Base-by-base conservation (phyloP, 345 rosid genomes). In the Eucalyptus brandiana region DNA sequence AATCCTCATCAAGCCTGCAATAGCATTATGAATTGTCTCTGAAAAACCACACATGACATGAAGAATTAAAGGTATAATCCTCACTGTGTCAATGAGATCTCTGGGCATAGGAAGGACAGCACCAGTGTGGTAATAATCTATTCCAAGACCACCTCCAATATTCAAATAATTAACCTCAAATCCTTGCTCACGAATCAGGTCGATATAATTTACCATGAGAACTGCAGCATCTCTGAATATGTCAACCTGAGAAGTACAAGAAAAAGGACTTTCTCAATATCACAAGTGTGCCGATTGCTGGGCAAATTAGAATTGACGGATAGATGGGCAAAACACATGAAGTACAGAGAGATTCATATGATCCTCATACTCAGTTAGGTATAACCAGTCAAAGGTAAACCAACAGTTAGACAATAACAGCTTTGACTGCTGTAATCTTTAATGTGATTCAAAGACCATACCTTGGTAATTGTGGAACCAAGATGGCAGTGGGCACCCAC, bases 401-500 rank as follows among this genome's bases (percentile, higher is more conserved):
- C n/a, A 69, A 62, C 1, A 34, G 26, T 37, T 72, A 72, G 81
- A 34, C 81, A 69, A 69, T 37, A 69, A n/a, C 80, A 67, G 40
- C 80, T 67, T 67, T 67, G 34, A 69, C 81, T 69, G 81, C 81
- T 34, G 81, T 69, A 34, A 10, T 69, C 81, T 69, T 69, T 69
- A 69, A 69, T 18, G 40, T 69, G 26, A 69, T 69, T 69, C 44
- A 5, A 69, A 28, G 81, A 69, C 88, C 86, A 72, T 88, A 97
- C 99, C 97, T 98, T 97, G 89, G 99, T 98, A 90, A 97, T 98
- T 72, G 99, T 98, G 50, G 99, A 98, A 85, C 99, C 99, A 65
- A 97, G 97, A 96, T 98, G 99, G 93, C 99, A 98, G 92, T 98
- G 99, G 30, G 96, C 98, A 37, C 99, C 99, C 15, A 96, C 99